Conservation (phyloP, 129 eudicot genomes). For the Pulicaria dysenterica region DNA sequence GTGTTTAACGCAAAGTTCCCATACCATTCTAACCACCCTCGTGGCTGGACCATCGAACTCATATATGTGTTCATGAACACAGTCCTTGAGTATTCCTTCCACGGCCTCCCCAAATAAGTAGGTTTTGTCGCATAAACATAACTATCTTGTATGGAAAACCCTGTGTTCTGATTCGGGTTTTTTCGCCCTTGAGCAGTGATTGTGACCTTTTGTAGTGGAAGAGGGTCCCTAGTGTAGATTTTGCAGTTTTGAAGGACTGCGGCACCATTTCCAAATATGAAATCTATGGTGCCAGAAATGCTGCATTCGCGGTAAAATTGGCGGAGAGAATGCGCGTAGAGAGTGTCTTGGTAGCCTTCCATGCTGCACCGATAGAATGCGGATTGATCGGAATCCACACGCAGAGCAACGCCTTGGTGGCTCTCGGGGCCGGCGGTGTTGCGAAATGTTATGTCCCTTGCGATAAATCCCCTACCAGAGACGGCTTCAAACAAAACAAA, state of each 20-base stretch:
- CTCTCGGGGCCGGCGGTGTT: slow-evolving; percentile 87
- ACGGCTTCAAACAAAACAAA: slow-evolving; percentile 49
- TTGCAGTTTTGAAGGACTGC: slow-evolving; percentile 81
- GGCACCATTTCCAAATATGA: slow-evolving; percentile 94
- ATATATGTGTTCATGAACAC: slow-evolving; percentile 76
- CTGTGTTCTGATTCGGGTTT: slow-evolving; percentile 76
- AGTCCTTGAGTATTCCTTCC: slow-evolving; percentile 82
- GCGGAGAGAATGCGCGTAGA: slow-evolving; percentile 88
- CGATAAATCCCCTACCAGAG: slow-evolving; percentile 87
- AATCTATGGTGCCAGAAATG: slow-evolving; percentile 87
- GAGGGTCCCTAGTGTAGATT: slow-evolving; percentile 69
- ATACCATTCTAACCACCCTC: slow-evolving; percentile 95
- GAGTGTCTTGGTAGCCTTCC: slow-evolving; percentile 97
- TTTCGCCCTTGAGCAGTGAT: slow-evolving; percentile 90
- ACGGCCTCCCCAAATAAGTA: slow-evolving; percentile 89
- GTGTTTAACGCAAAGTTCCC: slow-evolving; percentile 75
- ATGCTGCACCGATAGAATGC: slow-evolving; percentile 89
- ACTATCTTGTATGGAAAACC: slow-evolving; percentile 82
- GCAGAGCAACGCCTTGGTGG: slow-evolving; percentile 87
- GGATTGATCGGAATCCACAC: slow-evolving; percentile 87
- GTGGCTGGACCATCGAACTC: slow-evolving; percentile 71
- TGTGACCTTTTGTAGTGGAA: slow-evolving; percentile 78
- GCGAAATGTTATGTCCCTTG: slow-evolving; percentile 86
- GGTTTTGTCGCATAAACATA: slow-evolving; percentile 68
- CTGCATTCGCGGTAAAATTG: slow-evolving; percentile 90